phyloP scores from a whole-genome alignment of 331 rosid species.

The Cydonia oblonga region DNA sequence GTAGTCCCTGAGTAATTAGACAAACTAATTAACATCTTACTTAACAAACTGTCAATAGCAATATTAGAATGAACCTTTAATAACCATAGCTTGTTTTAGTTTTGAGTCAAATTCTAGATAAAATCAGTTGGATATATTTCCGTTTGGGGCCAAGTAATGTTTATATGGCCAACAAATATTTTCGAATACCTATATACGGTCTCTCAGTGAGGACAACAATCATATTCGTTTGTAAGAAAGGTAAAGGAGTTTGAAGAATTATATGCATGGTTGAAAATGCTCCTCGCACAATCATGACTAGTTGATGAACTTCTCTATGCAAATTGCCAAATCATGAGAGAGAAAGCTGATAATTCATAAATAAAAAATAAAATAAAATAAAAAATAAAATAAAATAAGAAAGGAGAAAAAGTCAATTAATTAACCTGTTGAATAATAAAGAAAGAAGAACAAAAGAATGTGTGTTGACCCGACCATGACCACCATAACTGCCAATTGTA shows the following conservation, averaged over 20 bases:
- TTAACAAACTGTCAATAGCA: not conserved
- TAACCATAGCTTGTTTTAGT: not conserved
- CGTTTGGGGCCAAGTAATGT: not conserved
- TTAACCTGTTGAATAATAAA: not conserved
- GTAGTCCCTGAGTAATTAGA: not conserved
- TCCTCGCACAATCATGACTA: not conserved
- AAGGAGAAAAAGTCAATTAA: not conserved
- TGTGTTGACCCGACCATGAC: constrained; percentile 25
- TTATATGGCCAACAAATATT: not conserved
- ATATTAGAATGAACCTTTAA: not conserved
- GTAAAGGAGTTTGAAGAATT: not conserved
- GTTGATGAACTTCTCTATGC: constrained; percentile 1
- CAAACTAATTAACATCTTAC: not conserved
- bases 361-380: too few species aligned
- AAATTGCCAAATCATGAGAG: not conserved
- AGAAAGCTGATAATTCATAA: too few species aligned
- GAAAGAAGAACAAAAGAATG: constrained; percentile 8
- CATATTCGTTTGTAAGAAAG: not conserved
- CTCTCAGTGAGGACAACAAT: constrained; percentile 1
- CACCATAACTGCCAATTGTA: constrained; percentile 15
- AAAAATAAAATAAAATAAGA: too few species aligned
- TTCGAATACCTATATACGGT: not conserved
- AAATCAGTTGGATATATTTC: not conserved
- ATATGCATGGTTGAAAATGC: not conserved
- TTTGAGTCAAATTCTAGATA: not conserved